These are phyloP conservation scores for Vigna reflexopilosa DNA, from an alignment of 306 rosid genomes.

Conservation along the genomic window DNA sequence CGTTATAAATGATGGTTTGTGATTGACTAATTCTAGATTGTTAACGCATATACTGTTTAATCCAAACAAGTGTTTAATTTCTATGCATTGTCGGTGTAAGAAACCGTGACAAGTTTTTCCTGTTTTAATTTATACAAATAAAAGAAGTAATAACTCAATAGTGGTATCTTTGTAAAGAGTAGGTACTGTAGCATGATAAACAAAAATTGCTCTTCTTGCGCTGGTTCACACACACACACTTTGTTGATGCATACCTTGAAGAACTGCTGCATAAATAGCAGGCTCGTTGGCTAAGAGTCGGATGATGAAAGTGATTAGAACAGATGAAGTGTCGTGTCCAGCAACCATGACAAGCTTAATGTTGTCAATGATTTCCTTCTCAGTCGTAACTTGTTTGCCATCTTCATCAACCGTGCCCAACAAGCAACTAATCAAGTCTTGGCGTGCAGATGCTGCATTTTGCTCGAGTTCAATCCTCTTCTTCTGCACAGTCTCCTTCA, in stretches of 20 bases:
- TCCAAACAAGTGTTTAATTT: not conserved
- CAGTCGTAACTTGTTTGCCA: constrained; percentile 52
- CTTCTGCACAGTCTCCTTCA: constrained; percentile 54
- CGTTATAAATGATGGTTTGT: not conserved
- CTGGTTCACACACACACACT: not conserved
- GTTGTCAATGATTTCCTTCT: constrained; percentile 72
- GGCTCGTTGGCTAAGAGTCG: constrained; percentile 63
- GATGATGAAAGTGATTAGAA: constrained; percentile 67
- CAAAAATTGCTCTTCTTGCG: not conserved
- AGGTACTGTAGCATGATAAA: not conserved
- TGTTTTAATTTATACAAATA: not conserved
- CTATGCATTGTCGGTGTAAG: not conserved
- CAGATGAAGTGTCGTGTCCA: constrained; percentile 75
- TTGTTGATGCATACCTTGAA: constrained; percentile 60
- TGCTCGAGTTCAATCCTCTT: constrained; percentile 53
- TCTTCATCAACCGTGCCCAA: constrained; percentile 57
- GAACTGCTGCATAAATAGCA: constrained; percentile 57
- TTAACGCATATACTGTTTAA: not conserved
- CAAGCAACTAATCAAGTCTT: constrained; percentile 72
- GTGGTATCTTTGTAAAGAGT: not conserved
- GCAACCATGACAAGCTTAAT: constrained; percentile 68
- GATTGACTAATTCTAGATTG: not conserved
- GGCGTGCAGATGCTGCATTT: constrained; percentile 49
- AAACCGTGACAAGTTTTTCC: not conserved
- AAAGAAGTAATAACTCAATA: not conserved